Evolutionary conservation across 768 basidiomycete species (phyloP).

Genomic region (Rhizopogon salebrosus): DNA sequence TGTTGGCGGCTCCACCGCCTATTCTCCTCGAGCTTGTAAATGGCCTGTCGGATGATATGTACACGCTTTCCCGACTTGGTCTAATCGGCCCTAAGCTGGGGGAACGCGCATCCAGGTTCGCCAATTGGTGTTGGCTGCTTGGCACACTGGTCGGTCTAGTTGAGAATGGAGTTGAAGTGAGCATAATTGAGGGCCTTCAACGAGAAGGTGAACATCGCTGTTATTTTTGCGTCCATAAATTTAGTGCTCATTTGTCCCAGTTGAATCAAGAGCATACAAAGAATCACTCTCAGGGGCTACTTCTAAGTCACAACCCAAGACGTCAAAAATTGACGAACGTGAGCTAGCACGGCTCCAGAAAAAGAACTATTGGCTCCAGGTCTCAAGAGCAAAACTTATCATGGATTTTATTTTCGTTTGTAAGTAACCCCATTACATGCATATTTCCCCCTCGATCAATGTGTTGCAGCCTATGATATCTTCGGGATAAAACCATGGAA

Average conservation of each 20-base stretch:
- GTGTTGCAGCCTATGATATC: conserved; percentile 66
- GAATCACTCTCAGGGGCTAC: conserved; percentile 72
- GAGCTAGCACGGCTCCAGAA: conserved; percentile 63
- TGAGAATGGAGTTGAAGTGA: conserved; percentile 77
- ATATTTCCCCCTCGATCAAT: not conserved
- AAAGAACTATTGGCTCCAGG: conserved; percentile 73
- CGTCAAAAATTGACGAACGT: conserved; percentile 57
- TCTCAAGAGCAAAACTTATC: conserved; percentile 62
- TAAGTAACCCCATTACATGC: conserved; percentile 34
- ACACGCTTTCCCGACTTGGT: conserved; percentile 69
- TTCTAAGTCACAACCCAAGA: conserved; percentile 59
- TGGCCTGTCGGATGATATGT: conserved; percentile 72
- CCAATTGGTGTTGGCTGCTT: conserved; percentile 86
- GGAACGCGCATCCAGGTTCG: conserved; percentile 64
- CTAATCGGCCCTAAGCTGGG: conserved; percentile 62
- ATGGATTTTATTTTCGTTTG: conserved; percentile 91
- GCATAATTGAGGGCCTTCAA: conserved; percentile 59
- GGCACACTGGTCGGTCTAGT: conserved; percentile 76
- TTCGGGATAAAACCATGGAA: conserved; percentile 62
- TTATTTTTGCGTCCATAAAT: not conserved
- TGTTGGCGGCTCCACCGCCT: conserved; percentile 78
- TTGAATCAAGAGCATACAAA: conserved; percentile 65
- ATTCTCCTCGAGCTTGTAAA: conserved; percentile 75
- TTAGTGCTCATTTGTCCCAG: conserved; percentile 31
- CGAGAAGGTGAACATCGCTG: conserved; percentile 44